Percentiles rank a stretch among this genome's conserved stretches.
These are phyloP conservation scores for Fusarium equiseti DNA, from an alignment of 2,329 filamentous ascomycete species.

Conservation along the genomic window DNA sequence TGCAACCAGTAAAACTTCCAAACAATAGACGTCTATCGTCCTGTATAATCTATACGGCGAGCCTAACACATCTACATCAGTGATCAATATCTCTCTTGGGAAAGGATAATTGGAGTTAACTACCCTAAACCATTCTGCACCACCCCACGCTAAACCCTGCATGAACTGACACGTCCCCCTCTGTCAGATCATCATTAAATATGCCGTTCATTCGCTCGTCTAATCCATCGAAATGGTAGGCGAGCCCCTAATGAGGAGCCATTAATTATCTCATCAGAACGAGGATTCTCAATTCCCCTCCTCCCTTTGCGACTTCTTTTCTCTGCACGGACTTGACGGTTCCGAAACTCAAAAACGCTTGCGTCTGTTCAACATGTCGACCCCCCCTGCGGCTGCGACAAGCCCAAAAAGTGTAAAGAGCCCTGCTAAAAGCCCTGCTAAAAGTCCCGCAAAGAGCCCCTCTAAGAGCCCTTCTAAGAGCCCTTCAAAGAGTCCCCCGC, in stretches of 20 bases:
- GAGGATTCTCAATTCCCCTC: background rate
- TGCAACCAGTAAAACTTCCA: too few species aligned
- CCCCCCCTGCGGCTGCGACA: constrained; percentile 15
- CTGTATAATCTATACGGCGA: too few species aligned
- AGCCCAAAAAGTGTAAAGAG: constrained; percentile 15
- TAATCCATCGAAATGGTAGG: background rate
- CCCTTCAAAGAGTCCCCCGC: background rate
- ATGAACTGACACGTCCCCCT: background rate
- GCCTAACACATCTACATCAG: rapidly evolving
- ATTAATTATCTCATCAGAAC: background rate
- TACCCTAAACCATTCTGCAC: background rate
- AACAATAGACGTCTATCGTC: too few species aligned
- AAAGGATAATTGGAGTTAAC: background rate
- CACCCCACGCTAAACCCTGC: background rate
- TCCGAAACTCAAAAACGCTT: background rate
- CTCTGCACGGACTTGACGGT: background rate
- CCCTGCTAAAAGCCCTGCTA: background rate
- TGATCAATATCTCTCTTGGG: rapidly evolving
- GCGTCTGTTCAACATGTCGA: constrained; percentile 4
- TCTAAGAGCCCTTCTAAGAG: constrained; percentile 15
- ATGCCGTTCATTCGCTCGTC: background rate
- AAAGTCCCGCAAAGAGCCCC: constrained; percentile 3
- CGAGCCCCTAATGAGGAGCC: background rate
- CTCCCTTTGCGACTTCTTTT: background rate
- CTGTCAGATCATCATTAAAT: background rate